These are phyloP conservation scores for Agrocybe pediades DNA, from an alignment of 768 basidiomycete species.

Conservation along the genomic window DNA sequence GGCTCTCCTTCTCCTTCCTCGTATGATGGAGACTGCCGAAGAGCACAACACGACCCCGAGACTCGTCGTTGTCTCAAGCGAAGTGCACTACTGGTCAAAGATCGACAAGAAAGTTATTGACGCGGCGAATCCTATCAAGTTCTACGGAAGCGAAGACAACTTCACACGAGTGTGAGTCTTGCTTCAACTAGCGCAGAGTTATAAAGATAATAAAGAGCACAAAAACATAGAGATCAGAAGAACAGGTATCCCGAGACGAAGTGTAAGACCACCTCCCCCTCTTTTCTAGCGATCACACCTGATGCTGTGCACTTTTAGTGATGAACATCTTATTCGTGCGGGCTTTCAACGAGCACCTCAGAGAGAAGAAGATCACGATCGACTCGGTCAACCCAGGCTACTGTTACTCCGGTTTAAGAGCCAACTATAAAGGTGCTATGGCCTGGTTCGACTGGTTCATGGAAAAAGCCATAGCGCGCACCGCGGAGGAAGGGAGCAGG, in stretches of 20 bases:
- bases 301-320: conserved; percentile 25
- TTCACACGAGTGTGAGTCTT: conserved; percentile 22
- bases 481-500: conserved; percentile 39
- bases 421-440: conserved; percentile 18
- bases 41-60: conserved; percentile 30
- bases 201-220: neutral
- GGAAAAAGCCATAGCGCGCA: conserved; percentile 34
- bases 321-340: conserved; percentile 43
- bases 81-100: conserved; percentile 34
- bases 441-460: conserved; percentile 24
- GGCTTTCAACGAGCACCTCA: conserved; percentile 34
- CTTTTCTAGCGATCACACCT: neutral
- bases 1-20: conserved; percentile 42
- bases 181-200: neutral
- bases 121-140: conserved; percentile 27
- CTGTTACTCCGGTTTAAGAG: conserved; percentile 37
- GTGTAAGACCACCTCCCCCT: neutral
- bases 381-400: conserved; percentile 46
- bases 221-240: conserved; percentile 1
- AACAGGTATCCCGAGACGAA: conserved; percentile 10
- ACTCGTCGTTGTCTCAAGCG: conserved; percentile 46
- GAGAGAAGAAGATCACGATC: conserved; percentile 30
- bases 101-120: conserved; percentile 26
- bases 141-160: conserved; percentile 32
- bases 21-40: conserved; percentile 37